Base-by-base conservation (phyloP, 768 basidiomycete species). In the Boletus reticuloceps region DNA sequence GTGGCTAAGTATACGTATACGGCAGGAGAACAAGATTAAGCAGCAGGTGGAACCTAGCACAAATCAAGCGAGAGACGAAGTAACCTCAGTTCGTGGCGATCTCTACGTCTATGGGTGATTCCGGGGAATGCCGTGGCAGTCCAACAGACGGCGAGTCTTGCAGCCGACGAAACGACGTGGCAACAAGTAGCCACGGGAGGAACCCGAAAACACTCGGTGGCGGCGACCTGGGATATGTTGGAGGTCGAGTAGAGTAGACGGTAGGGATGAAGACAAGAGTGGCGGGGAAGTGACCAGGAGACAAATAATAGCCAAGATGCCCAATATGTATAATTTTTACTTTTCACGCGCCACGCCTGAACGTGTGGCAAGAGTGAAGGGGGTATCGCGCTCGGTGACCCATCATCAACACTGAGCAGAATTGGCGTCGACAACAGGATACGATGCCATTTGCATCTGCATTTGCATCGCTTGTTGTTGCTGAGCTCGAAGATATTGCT, bases 281-380 rank as follows among this genome's bases (percentile, higher is more conserved):
- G 55, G 53, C 36, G 58, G 43, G 38, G 62, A 41, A 40, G 58
- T 54, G 44, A 54, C 39, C 49, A 41, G 51, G 31, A 48, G 42
- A 62, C 47, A 3, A 52, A 64, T 61, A 65, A 62, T 64, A 67
- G 62, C 64, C 68, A 69, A 65, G 52, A 63, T 54, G 64, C 69
- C 58, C 68, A 68, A 70, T 71, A 69, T 68, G 68, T 65, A 69
- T 69, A 71, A 60, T 66, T 70, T 71, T 69, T 69, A 72, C 68
- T 71, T 72, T 69, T 71, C 48, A 17, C 6, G 13, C 45, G 20
- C 42, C 58, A 39, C 36, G 8, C 29, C 29, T 8, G 29, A 29
- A 29, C 8, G 17, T 27, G 27, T 29, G 42, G 22, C 34, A 13
- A 43, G 22, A 17, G 17, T 16, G n/a, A 14, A 9, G 29, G 20